phyloP scores from a whole-genome alignment of 768 basidiomycete genomes.

The Arthromyces matolae region DNA sequence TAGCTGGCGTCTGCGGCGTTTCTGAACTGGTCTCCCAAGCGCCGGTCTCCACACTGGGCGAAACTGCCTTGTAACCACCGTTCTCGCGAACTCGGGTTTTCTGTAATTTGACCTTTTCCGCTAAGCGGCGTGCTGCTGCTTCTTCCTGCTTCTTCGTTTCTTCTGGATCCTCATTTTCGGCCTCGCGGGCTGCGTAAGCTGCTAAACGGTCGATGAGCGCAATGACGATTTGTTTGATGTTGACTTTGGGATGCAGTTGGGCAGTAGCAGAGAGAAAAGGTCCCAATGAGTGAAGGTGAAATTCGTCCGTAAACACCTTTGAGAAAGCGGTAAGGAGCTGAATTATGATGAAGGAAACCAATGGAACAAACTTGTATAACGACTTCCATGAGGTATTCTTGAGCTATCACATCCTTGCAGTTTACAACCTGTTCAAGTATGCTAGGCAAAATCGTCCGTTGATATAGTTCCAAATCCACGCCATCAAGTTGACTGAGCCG shows the following conservation, averaged over 20 bases:
- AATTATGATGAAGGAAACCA: background rate
- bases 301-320: slow-evolving; percentile 98
- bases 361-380: slow-evolving; percentile 82
- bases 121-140: slow-evolving; percentile 82
- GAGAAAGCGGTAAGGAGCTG: slow-evolving; percentile 4
- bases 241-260: slow-evolving; percentile 95
- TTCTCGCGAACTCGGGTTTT: slow-evolving; percentile 62
- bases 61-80: slow-evolving; percentile 28
- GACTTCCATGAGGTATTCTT: slow-evolving; percentile 99
- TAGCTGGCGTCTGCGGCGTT: slow-evolving; percentile 33
- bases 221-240: slow-evolving; percentile 98
- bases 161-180: slow-evolving; percentile 93
- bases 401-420: slow-evolving; percentile 97
- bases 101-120: slow-evolving; percentile 78
- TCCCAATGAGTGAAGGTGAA: slow-evolving; percentile 93
- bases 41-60: slow-evolving; percentile 37
- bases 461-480: slow-evolving; percentile 92
- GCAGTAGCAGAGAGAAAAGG: slow-evolving; percentile 96
- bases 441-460: slow-evolving; percentile 79
- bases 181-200: slow-evolving; percentile 93
- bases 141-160: slow-evolving; percentile 93
- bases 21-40: slow-evolving; percentile 40
- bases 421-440: slow-evolving; percentile 96
- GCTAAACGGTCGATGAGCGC: slow-evolving; percentile 95
- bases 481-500: slow-evolving; percentile 94